These are phyloP conservation scores for Naganishia cerealis DNA, from an alignment of 1,284 basidiomycete genomes.

Conservation along the genomic window DNA sequence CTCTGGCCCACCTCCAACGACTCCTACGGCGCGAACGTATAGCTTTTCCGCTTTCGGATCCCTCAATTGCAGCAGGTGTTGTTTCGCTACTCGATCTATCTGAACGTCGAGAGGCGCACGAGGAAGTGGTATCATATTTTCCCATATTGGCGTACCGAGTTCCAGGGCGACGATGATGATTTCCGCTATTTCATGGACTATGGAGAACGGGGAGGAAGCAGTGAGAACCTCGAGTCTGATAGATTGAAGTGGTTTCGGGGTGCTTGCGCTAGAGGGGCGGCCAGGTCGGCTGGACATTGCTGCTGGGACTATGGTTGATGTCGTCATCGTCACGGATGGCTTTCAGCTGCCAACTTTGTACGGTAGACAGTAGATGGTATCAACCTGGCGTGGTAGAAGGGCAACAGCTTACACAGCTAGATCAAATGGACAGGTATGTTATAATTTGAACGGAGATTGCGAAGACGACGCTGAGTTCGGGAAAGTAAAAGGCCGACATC, in stretches of 20 bases:
- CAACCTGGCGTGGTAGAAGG: background rate
- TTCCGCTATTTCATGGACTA: slow-evolving; percentile 7
- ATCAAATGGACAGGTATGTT: too few species aligned
- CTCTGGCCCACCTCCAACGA: background rate
- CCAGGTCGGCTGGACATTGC: background rate
- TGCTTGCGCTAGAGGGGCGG: background rate
- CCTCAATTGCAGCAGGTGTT: slow-evolving; percentile 8
- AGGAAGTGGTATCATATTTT: slow-evolving; percentile 7
- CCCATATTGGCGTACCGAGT: slow-evolving; percentile 22
- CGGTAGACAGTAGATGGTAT: background rate
- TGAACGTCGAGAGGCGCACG: slow-evolving; percentile 16
- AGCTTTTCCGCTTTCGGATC: background rate
- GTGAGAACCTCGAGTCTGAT: slow-evolving; percentile 10
- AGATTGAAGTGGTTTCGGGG: background rate
- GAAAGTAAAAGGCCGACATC: too few species aligned
- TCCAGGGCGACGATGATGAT: slow-evolving; percentile 18
- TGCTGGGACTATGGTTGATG: slow-evolving; percentile 14
- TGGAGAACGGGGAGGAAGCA: background rate
- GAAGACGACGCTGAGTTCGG: background rate
- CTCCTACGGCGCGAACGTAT: slow-evolving; percentile 14
- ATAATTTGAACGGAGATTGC: too few species aligned
- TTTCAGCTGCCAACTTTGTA: background rate
- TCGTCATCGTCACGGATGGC: background rate
- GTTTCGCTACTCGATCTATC: slow-evolving; percentile 12
- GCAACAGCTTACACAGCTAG: too few species aligned